Evolutionary conservation across 2,329 filamentous ascomycete species (phyloP).

Genomic region (Beauveria sp.): DNA sequence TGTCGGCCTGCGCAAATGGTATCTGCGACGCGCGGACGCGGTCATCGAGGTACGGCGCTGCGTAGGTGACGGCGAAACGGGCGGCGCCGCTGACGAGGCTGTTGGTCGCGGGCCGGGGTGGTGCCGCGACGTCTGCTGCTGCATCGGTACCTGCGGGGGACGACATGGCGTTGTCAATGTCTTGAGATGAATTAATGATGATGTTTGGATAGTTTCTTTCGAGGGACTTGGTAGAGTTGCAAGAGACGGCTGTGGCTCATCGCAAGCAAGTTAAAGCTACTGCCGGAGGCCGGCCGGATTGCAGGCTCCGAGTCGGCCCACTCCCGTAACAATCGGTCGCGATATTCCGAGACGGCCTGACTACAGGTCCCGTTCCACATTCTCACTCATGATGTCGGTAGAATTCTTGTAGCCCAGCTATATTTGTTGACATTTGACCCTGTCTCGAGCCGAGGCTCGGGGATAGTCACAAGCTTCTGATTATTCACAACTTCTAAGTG

Average conservation of each 20-base stretch:
- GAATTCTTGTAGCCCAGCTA: too few species aligned
- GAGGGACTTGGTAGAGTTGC: too few species aligned
- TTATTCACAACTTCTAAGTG: too few species aligned
- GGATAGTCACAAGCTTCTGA: too few species aligned
- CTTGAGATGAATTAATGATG: neutral
- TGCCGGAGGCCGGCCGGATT: neutral
- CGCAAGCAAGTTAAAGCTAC: too few species aligned
- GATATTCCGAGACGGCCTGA: neutral
- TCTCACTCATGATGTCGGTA: too few species aligned
- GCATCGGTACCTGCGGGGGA: neutral
- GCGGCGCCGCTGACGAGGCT: neutral
- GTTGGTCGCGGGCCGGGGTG: neutral
- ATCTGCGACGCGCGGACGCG: neutral
- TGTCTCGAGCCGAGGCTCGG: too few species aligned
- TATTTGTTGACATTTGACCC: too few species aligned
- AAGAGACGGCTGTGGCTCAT: neutral
- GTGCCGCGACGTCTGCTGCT: neutral
- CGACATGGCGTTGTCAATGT: neutral
- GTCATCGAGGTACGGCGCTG: neutral
- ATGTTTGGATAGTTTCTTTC: too few species aligned
- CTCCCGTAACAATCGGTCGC: neutral
- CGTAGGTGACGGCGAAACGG: neutral
- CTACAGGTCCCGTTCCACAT: neutral
- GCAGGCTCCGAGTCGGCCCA: neutral
- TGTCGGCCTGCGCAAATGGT: neutral